These are phyloP conservation scores for Aspergillus sparsus DNA, from an alignment of 495 filamentous ascomycete genomes.

Conservation along the genomic window DNA sequence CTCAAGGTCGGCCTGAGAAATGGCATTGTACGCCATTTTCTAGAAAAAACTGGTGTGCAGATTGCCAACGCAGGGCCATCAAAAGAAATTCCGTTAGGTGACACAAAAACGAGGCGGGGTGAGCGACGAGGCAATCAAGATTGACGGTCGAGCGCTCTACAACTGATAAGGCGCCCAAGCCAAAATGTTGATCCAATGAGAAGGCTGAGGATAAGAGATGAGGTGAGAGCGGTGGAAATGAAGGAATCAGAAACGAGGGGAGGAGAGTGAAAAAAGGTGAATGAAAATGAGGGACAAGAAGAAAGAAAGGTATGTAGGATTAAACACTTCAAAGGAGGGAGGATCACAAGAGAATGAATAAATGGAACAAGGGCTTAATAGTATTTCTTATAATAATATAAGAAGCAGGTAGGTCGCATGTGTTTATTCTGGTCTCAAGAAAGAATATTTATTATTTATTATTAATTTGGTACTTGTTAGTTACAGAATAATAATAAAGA, in stretches of 20 bases:
- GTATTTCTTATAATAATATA: background rate
- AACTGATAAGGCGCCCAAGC: conserved; percentile 18
- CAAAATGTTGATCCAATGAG: background rate
- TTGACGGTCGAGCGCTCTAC: conserved; percentile 5
- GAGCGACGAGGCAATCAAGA: conserved; percentile 5
- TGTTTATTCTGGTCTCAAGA: background rate
- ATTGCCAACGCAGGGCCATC: conserved; percentile 21
- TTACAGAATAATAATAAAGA: too few relatives aligned
- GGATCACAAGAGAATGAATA: background rate
- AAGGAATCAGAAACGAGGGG: background rate
- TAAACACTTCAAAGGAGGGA: background rate
- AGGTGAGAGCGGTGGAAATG: background rate
- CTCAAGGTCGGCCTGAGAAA: conserved; percentile 46
- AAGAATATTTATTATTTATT: background rate
- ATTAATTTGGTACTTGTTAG: background rate
- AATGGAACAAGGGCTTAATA: background rate
- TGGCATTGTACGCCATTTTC: conserved; percentile 51
- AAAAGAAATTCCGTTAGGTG: conserved; percentile 16
- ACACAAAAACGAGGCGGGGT: conserved; percentile 2
- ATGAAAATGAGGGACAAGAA: background rate
- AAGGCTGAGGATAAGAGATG: background rate
- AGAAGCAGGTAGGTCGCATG: background rate
- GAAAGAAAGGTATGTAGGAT: background rate
- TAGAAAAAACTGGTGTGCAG: conserved; percentile 12
- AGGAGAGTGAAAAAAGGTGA: background rate